These are phyloP conservation scores for Halophytophthora polymorphica DNA, from an alignment of 352 stramenopile species.

Conservation along the genomic window DNA sequence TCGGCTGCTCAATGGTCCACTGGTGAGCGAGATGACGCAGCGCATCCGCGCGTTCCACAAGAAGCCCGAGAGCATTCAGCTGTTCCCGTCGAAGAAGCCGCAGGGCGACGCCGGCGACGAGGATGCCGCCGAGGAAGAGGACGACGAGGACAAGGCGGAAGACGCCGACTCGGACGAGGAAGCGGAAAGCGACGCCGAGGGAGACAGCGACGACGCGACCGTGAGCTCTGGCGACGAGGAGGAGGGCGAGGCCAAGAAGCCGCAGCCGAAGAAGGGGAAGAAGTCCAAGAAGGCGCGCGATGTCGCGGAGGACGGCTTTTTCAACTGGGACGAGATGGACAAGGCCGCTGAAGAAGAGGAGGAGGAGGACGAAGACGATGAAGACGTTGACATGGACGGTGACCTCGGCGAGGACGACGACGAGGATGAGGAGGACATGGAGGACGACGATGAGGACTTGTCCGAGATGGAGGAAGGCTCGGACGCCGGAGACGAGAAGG, in stretches of 20 bases:
- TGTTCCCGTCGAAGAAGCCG: slow-evolving; percentile 55
- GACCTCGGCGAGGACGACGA: slow-evolving; percentile 25
- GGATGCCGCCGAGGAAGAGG: not conserved
- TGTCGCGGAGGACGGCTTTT: slow-evolving; percentile 77
- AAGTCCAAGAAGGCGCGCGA: slow-evolving; percentile 62
- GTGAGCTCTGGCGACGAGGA: slow-evolving; percentile 8
- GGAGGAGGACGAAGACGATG: slow-evolving; percentile 34
- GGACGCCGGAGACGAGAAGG: slow-evolving; percentile 52
- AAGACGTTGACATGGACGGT: slow-evolving; percentile 22
- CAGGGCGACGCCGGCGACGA: slow-evolving; percentile 24
- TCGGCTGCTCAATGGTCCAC: slow-evolving; percentile 71
- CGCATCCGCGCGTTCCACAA: slow-evolving; percentile 70
- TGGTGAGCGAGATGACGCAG: slow-evolving; percentile 67
- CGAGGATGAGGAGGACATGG: slow-evolving; percentile 36
- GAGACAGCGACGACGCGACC: slow-evolving; percentile 18
- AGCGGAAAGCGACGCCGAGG: slow-evolving; percentile 17
- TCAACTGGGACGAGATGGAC: slow-evolving; percentile 88
- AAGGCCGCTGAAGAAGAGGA: slow-evolving; percentile 76
- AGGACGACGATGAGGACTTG: slow-evolving; percentile 49
- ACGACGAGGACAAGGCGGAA: slow-evolving; percentile 7
- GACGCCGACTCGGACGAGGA: slow-evolving; percentile 21
- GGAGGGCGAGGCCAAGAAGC: slow-evolving; percentile 26
- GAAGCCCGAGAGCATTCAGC: slow-evolving; percentile 44
- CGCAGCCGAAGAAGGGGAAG: slow-evolving; percentile 33
- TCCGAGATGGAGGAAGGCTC: slow-evolving; percentile 47